Conservation (phyloP, 1,284 basidiomycete genomes). For the Naganishia sp. region DNA sequence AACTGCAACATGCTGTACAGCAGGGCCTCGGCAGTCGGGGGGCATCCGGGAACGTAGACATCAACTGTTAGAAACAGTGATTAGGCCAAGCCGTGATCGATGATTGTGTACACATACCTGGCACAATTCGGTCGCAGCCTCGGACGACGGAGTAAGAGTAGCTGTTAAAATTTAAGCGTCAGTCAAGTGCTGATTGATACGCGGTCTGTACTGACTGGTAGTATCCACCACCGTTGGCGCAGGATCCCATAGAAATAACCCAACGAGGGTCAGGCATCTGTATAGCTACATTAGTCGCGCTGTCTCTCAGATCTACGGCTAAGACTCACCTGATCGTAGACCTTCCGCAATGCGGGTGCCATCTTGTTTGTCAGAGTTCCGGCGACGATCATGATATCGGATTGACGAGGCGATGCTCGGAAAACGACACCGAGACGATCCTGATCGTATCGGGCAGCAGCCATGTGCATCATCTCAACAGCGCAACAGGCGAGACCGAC, state of each 20-base stretch:
- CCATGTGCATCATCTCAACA: slow-evolving; percentile 94
- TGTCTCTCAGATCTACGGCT: background rate
- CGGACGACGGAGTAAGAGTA: slow-evolving; percentile 97
- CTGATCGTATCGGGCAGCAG: slow-evolving; percentile 97
- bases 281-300: slow-evolving; percentile 53
- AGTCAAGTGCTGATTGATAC: no score
- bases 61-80: background rate
- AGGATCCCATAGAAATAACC: slow-evolving; percentile 99
- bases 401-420: slow-evolving; percentile 96
- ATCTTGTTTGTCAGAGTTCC: slow-evolving; percentile 99
- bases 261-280: slow-evolving; percentile 91
- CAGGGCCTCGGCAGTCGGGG: slow-evolving; percentile 81
- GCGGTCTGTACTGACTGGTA: slow-evolving; percentile 30
- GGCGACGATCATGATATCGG: slow-evolving; percentile 99
- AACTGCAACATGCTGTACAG: slow-evolving; percentile 91
- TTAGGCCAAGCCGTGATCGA: slow-evolving; percentile 63
- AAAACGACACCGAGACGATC: slow-evolving; percentile 97
- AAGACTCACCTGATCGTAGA: slow-evolving; percentile 38
- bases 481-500: slow-evolving; percentile 96
- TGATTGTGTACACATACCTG: slow-evolving; percentile 76
- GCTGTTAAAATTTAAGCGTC: slow-evolving; percentile 20
- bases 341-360: slow-evolving; percentile 91
- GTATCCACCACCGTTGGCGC: slow-evolving; percentile 74
- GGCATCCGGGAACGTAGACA: slow-evolving; percentile 50
- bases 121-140: slow-evolving; percentile 98